Percentiles rank a stretch among this genome's conserved stretches.
Conservation (phyloP, 768 basidiomycete species). For the Suillus subluteus region DNA sequence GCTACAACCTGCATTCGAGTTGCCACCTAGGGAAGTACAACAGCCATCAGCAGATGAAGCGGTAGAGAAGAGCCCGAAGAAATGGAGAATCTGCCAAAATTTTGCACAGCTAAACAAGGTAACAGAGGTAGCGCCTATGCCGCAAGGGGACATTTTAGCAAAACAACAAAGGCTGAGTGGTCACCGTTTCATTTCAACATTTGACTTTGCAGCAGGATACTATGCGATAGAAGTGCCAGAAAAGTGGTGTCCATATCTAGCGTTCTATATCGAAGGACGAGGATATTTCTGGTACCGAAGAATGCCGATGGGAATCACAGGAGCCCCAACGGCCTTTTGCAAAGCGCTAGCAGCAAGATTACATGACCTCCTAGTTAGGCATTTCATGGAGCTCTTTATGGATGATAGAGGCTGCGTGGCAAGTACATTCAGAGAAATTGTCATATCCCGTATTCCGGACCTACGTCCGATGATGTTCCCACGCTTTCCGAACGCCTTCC, state of each 20-base stretch:
- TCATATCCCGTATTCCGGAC: too few relatives aligned
- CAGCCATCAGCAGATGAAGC: rapidly evolving
- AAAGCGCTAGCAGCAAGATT: constrained; percentile 10
- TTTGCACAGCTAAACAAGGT: too few relatives aligned
- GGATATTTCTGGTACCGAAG: constrained; percentile 25
- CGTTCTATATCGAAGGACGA: constrained; percentile 28
- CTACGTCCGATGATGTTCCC: too few relatives aligned
- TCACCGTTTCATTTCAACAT: constrained; percentile 15
- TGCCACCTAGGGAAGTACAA: background rate
- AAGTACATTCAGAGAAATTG: too few relatives aligned
- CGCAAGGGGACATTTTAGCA: too few relatives aligned
- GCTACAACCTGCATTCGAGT: background rate
- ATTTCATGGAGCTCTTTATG: too few relatives aligned
- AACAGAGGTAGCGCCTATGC: too few relatives aligned
- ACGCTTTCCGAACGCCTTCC: too few relatives aligned
- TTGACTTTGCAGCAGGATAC: constrained; percentile 31
- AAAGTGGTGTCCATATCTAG: constrained; percentile 20
- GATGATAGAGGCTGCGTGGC: too few relatives aligned
- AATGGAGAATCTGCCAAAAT: too few relatives aligned
- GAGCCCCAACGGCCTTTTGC: background rate
- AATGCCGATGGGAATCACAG: constrained; percentile 31
- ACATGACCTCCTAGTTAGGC: background rate
- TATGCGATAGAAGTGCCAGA: constrained; percentile 24
- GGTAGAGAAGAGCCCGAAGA: constrained; percentile 23
- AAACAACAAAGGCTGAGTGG: constrained; percentile 26